Conservation (phyloP, 176 grass and related monocot genomes). For the Carex myosuroides region DNA sequence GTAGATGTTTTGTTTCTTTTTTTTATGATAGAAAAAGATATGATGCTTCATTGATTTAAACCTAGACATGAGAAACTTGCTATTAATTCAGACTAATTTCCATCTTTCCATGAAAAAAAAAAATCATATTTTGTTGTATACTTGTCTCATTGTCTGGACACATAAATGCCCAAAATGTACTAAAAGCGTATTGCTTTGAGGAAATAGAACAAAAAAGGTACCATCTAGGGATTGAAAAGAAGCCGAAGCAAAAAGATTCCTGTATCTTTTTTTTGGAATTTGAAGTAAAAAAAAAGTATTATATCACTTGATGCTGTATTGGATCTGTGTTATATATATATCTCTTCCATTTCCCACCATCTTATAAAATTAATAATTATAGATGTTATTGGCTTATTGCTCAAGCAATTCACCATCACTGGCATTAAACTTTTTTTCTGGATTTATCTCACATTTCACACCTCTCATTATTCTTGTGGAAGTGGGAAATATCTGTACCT, state of each 20-base stretch:
- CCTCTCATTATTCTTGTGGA: not conserved
- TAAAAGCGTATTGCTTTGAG: not conserved
- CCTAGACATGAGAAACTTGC: not conserved
- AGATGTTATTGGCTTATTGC: not conserved
- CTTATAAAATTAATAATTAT: not conserved
- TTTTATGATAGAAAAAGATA: not conserved
- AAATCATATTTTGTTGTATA: not conserved
- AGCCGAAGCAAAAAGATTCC: not conserved
- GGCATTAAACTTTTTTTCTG: not conserved
- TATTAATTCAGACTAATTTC: not conserved
- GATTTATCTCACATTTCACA: not conserved
- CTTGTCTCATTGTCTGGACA: not conserved
- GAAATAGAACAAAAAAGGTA: constrained; percentile 7
- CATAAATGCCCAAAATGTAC: not conserved
- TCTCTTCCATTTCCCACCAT: not conserved
- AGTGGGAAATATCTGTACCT: not conserved
- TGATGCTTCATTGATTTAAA: not conserved
- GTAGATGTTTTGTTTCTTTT: not conserved
- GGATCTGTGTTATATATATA: not conserved
- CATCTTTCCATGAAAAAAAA: not conserved
- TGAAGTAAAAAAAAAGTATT: not conserved
- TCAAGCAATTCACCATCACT: not conserved
- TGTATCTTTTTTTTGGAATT: not conserved
- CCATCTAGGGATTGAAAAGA: constrained; percentile 14
- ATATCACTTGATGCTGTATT: not conserved